Percentiles rank a stretch among this genome's conserved stretches.
phyloP scores from a whole-genome alignment of 139 green algal species.

The Coccomyxa sp. region DNA sequence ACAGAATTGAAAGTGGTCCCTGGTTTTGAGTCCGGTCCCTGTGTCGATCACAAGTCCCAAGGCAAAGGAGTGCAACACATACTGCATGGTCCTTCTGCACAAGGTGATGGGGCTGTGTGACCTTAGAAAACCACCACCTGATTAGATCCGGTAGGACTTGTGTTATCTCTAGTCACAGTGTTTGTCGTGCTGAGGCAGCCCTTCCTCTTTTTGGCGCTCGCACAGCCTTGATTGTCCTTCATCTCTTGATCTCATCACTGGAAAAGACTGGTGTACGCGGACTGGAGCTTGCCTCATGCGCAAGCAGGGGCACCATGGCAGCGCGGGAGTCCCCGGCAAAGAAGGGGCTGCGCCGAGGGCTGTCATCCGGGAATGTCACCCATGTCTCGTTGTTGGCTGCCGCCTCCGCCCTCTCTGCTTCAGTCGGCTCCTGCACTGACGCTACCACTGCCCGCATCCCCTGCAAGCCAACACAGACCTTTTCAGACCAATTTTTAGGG shows the following conservation, averaged over 20 bases:
- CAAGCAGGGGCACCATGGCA: constrained; percentile 15
- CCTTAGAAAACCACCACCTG: not conserved
- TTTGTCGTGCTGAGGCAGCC: too few relatives aligned
- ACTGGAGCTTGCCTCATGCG: not conserved
- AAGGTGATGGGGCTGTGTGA: not conserved
- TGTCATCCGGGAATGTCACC: constrained; percentile 25
- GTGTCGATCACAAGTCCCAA: too few relatives aligned
- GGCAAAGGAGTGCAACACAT: not conserved
- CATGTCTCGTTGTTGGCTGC: constrained; percentile 26
- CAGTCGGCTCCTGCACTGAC: not conserved
- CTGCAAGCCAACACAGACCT: constrained; percentile 3
- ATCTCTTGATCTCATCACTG: not conserved
- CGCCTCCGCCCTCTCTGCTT: constrained; percentile 5
- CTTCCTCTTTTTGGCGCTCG: not conserved
- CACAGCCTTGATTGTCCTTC: not conserved
- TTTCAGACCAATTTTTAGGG: too few relatives aligned
- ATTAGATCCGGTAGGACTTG: not conserved
- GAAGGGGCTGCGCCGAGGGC: constrained; percentile 4
- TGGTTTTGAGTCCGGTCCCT: too few relatives aligned
- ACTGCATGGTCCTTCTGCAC: not conserved
- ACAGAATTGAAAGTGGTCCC: too few relatives aligned
- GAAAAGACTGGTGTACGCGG: not conserved
- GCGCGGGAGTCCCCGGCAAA: constrained; percentile 11
- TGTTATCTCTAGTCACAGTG: too few relatives aligned
- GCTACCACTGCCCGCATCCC: constrained; percentile 24